These are phyloP conservation scores for Apiospora aurea DNA, from an alignment of 2,329 filamentous ascomycete genomes.

Conservation along the genomic window DNA sequence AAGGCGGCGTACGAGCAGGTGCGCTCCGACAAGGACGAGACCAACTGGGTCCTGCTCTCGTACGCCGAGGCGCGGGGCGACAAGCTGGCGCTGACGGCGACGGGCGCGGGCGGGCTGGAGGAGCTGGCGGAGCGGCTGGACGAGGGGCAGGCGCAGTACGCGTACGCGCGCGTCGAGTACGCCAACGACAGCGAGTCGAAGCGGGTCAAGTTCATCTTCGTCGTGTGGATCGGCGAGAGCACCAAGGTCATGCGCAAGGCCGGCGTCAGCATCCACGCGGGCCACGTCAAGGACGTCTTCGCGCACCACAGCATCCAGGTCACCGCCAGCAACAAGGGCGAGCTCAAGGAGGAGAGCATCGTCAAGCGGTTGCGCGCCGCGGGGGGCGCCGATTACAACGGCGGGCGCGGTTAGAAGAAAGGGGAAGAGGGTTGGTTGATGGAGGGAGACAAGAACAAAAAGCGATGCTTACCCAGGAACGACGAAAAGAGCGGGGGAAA, in stretches of 20 bases:
- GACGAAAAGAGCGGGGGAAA: background rate
- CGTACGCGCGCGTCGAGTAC: constrained; percentile 71
- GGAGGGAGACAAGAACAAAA: constrained; percentile 38
- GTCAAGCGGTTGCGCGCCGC: constrained; percentile 68
- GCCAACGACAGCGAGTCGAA: constrained; percentile 75
- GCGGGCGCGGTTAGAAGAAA: constrained; percentile 62
- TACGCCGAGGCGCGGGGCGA: constrained; percentile 63
- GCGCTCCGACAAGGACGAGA: constrained; percentile 69
- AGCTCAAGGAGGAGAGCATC: constrained; percentile 68
- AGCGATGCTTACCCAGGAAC: constrained; percentile 26
- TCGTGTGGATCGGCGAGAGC: constrained; percentile 72
- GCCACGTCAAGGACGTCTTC: constrained; percentile 67
- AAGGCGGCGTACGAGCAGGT: constrained; percentile 71
- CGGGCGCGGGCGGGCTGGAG: constrained; percentile 65
- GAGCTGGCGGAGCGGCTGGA: constrained; percentile 66
- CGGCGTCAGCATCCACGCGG: constrained; percentile 71
- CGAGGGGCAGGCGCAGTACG: constrained; percentile 69
- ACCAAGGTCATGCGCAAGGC: constrained; percentile 76
- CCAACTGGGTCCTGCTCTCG: constrained; percentile 73
- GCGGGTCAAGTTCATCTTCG: constrained; percentile 71
- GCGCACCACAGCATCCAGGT: constrained; percentile 71
- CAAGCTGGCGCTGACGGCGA: constrained; percentile 61
- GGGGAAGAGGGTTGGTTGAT: too few species aligned
- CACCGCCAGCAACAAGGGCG: constrained; percentile 65
- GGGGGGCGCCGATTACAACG: constrained; percentile 76